Conservation (phyloP, 176 grass and related monocot species). For the bread wheat (Triticum aestivum) region DNA sequence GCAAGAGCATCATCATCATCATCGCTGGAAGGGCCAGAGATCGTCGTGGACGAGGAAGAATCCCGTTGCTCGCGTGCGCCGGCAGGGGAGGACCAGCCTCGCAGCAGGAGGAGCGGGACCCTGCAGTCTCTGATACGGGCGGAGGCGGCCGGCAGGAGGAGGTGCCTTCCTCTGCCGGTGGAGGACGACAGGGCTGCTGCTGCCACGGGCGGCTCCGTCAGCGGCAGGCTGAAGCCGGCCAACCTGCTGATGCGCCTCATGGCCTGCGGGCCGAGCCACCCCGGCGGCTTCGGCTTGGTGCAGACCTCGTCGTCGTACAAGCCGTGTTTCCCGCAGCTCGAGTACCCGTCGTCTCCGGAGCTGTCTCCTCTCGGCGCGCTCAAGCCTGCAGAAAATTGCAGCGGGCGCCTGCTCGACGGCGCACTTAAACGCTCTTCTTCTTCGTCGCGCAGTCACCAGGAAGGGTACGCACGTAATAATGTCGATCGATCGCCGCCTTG, state of each 20-base stretch:
- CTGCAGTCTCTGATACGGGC: constrained; percentile 78
- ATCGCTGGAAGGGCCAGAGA: constrained; percentile 14
- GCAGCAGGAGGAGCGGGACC: constrained; percentile 40
- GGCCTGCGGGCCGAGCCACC: constrained; percentile 58
- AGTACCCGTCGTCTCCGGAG: constrained; percentile 48
- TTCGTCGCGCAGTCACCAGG: constrained; percentile 24
- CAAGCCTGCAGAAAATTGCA: constrained; percentile 33
- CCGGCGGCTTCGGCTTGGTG: constrained; percentile 46
- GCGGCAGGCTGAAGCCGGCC: constrained; percentile 53
- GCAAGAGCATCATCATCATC: not conserved
- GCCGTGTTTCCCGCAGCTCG: constrained; percentile 19
- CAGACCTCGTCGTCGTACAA: constrained; percentile 24
- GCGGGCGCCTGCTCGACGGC: constrained; percentile 19
- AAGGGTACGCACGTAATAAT: constrained; percentile 34
- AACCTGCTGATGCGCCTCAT: constrained; percentile 72
- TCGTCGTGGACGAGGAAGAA: not conserved
- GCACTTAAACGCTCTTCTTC: constrained; percentile 29
- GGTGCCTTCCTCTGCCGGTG: constrained; percentile 21
- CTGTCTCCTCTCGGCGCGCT: constrained; percentile 40
- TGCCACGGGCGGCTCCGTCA: constrained; percentile 14
- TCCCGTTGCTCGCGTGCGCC: not conserved
- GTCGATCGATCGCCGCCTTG: not conserved
- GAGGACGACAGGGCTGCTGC: constrained; percentile 34
- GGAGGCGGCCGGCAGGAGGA: constrained; percentile 51
- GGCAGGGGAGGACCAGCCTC: not conserved